These are phyloP conservation scores for Corynascus novoguineensis DNA, from an alignment of 495 filamentous ascomycete genomes.

Conservation along the genomic window DNA sequence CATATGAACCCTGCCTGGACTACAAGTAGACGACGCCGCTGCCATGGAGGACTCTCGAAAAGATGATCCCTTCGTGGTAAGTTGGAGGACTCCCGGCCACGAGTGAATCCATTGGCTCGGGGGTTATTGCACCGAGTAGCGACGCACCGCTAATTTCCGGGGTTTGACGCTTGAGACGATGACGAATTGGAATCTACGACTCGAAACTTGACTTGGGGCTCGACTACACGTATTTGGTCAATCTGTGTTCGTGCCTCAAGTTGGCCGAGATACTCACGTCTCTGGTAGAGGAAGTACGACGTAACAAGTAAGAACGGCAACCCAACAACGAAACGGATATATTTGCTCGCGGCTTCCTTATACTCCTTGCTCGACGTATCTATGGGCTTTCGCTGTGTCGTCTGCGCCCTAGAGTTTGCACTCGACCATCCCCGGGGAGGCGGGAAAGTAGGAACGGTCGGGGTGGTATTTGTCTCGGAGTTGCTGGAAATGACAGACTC, in stretches of 20 bases:
- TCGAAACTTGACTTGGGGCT: not conserved
- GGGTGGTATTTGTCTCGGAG: not conserved
- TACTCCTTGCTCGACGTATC: conserved; percentile 38
- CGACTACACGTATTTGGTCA: not conserved
- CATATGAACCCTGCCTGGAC: not conserved
- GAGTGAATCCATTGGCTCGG: too few relatives aligned
- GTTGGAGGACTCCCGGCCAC: not conserved
- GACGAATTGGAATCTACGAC: not conserved
- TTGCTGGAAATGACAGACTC: not conserved
- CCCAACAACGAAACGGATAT: conserved; percentile 37
- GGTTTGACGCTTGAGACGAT: not conserved
- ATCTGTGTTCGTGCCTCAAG: not conserved
- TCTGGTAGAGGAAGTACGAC: conserved; percentile 40
- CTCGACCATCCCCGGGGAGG: not conserved
- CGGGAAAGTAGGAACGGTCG: not conserved
- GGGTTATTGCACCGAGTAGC: not conserved
- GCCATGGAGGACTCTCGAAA: too few relatives aligned
- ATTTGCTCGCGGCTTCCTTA: conserved; percentile 35
- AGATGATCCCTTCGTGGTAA: not conserved
- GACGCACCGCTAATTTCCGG: not conserved
- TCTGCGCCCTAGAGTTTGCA: not conserved
- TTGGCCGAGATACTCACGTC: conserved; percentile 29
- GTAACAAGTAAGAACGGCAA: conserved; percentile 44
- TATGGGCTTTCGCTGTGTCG: conserved; percentile 13
- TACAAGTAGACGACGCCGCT: not conserved